These are phyloP conservation scores for Blastocystis sp. DNA, from an alignment of 352 stramenopile genomes.

Conservation along the genomic window DNA sequence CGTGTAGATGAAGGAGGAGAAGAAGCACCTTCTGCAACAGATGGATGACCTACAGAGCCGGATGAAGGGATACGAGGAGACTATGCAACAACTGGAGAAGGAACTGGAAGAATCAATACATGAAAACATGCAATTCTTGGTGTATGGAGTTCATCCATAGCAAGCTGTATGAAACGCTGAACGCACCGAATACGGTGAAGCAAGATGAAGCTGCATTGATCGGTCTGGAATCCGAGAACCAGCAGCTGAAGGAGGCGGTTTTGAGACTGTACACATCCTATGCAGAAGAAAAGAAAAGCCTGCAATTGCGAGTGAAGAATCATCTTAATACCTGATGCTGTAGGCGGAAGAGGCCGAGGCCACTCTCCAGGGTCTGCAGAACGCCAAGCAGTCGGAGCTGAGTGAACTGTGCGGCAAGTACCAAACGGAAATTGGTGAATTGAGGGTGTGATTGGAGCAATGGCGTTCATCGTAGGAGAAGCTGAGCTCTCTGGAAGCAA, in stretches of 20 bases:
- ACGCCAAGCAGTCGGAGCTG: conserved; percentile 23
- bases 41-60: not conserved
- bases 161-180: conserved; percentile 59
- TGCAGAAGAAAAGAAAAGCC: not conserved
- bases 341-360: not conserved
- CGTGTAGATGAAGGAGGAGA: conserved; percentile 32
- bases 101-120: conserved; percentile 30
- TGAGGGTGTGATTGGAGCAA: not conserved
- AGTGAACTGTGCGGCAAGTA: conserved; percentile 18
- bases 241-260: conserved; percentile 32
- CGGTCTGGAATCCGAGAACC: conserved; percentile 29
- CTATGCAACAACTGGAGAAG: not conserved
- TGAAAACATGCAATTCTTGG: conserved; percentile 42
- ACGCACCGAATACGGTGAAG: not conserved
- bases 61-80: not conserved
- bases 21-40: not conserved
- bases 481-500: not conserved
- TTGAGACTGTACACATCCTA: conserved; percentile 10
- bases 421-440: conserved; percentile 7
- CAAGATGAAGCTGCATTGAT: not conserved
- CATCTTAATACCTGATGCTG: not conserved
- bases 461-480: not conserved
- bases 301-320: not conserved
- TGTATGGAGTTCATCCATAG: not conserved
- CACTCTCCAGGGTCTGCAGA: not conserved